phyloP scores from a whole-genome alignment of 225 moss, liverwort and hornwort species.

The Neckera pumila region DNA sequence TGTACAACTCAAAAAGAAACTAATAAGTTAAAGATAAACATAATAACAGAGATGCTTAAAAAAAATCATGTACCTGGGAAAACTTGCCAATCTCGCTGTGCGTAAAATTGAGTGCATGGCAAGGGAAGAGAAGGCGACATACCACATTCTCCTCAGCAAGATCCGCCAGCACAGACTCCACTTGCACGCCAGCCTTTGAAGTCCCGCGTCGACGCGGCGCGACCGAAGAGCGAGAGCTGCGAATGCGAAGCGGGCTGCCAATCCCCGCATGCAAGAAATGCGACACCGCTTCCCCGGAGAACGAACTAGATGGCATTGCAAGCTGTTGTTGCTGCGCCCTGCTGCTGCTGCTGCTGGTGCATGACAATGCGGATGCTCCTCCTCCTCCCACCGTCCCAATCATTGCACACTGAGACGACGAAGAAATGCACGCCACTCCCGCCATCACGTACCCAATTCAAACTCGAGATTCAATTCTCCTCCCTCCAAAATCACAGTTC shows the following conservation, averaged over 20 bases:
- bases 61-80: background rate
- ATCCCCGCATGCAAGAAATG: constrained; percentile 17
- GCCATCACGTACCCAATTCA: background rate
- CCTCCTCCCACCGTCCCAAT: background rate
- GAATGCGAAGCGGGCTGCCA: constrained; percentile 10
- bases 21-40: background rate
- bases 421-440: constrained; percentile 14
- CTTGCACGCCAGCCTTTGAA: constrained; percentile 4
- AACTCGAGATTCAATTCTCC: background rate
- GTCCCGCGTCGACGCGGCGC: background rate
- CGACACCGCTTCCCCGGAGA: constrained; percentile 17
- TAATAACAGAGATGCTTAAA: background rate
- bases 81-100: background rate
- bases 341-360: background rate
- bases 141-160: constrained; percentile 42
- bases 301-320: constrained; percentile 31
- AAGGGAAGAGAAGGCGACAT: background rate
- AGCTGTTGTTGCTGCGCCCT: background rate
- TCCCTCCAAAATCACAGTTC: background rate
- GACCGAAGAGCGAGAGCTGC: background rate
- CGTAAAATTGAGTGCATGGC: background rate
- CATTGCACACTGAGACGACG: background rate
- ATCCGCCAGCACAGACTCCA: constrained; percentile 38
- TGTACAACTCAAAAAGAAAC: background rate
- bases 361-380: background rate